A percentile compares a stretch with the other conserved stretches of the same genome.
These are phyloP conservation scores for Sporobolomyces phaffii DNA, from an alignment of 768 basidiomycete genomes.

Conservation along the genomic window DNA sequence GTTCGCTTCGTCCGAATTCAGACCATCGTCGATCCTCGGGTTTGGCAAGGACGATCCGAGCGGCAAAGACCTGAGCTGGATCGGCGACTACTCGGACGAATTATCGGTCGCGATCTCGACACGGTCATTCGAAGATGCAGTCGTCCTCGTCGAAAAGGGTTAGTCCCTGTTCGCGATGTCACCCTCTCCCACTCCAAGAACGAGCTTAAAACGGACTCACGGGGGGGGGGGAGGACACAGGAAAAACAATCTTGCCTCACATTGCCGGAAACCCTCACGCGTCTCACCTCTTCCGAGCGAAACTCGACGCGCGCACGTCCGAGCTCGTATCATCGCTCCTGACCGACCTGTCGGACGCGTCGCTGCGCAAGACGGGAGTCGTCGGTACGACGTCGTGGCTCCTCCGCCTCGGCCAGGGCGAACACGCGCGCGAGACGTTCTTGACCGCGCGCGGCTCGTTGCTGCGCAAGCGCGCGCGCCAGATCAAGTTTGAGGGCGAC, in stretches of 20 bases:
- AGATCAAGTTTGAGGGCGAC: constrained; percentile 83
- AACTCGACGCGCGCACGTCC: constrained; percentile 37
- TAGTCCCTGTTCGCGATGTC: too few relatives aligned
- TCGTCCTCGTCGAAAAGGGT: constrained; percentile 79
- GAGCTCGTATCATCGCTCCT: constrained; percentile 41
- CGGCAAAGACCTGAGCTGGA: constrained; percentile 77
- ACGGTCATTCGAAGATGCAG: constrained; percentile 80
- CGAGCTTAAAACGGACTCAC: too few relatives aligned
- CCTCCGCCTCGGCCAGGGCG: constrained; percentile 64
- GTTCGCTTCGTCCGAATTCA: constrained; percentile 26
- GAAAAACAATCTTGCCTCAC: constrained; percentile 49
- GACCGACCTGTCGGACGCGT: constrained; percentile 58
- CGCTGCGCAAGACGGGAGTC: constrained; percentile 68
- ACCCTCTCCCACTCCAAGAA: too few relatives aligned
- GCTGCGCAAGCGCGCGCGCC: constrained; percentile 69
- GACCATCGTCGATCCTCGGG: constrained; percentile 25
- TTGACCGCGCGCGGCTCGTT: constrained; percentile 69
- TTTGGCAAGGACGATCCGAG: constrained; percentile 61
- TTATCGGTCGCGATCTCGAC: constrained; percentile 84
- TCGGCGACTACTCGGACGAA: constrained; percentile 84
- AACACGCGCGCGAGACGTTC: constrained; percentile 76
- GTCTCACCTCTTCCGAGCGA: constrained; percentile 34
- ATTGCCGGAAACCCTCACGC: constrained; percentile 35
- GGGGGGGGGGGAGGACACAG: too few relatives aligned
- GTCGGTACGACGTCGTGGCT: constrained; percentile 68